Conservation (phyloP, 1,139 yeast species). For the Blastobotrys petasosporus region DNA sequence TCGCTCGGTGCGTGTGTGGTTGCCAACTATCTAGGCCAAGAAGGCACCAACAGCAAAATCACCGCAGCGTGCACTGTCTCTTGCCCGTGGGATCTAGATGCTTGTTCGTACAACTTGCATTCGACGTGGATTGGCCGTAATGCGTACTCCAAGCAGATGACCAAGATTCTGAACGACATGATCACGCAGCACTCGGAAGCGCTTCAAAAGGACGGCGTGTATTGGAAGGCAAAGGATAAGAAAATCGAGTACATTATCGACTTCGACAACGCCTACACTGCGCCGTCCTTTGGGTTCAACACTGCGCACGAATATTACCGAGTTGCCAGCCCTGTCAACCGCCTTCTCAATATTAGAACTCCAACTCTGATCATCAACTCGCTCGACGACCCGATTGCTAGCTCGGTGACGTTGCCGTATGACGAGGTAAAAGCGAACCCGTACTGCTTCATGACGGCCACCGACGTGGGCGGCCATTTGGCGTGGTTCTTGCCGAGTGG, state of each 20-base stretch:
- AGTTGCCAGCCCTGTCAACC: constrained; percentile 56
- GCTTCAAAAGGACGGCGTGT: constrained; percentile 41
- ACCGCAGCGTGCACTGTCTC: constrained; percentile 65
- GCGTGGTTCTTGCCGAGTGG: constrained; percentile 60
- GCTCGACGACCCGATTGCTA: constrained; percentile 78
- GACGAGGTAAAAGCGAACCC: constrained; percentile 62
- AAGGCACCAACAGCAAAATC: constrained; percentile 45
- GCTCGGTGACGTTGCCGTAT: constrained; percentile 52
- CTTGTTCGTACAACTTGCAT: constrained; percentile 48
- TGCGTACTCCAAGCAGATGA: constrained; percentile 61
- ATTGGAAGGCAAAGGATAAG: constrained; percentile 33
- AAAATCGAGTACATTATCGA: constrained; percentile 43
- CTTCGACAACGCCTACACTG: constrained; percentile 70
- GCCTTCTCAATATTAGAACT: constrained; percentile 49
- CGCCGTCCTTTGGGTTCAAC: constrained; percentile 66
- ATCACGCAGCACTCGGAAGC: constrained; percentile 56
- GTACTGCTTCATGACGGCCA: constrained; percentile 55
- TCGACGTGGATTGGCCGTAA: constrained; percentile 53
- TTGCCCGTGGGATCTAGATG: constrained; percentile 79
- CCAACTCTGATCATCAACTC: constrained; percentile 70
- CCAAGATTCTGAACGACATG: constrained; percentile 57
- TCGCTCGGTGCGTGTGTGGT: constrained; percentile 84
- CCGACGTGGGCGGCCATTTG: constrained; percentile 84
- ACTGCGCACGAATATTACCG: constrained; percentile 69
- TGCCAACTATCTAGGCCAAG: constrained; percentile 74